These are phyloP conservation scores for Favolaschia claudopus DNA, from an alignment of 768 basidiomycete genomes.

Conservation along the genomic window DNA sequence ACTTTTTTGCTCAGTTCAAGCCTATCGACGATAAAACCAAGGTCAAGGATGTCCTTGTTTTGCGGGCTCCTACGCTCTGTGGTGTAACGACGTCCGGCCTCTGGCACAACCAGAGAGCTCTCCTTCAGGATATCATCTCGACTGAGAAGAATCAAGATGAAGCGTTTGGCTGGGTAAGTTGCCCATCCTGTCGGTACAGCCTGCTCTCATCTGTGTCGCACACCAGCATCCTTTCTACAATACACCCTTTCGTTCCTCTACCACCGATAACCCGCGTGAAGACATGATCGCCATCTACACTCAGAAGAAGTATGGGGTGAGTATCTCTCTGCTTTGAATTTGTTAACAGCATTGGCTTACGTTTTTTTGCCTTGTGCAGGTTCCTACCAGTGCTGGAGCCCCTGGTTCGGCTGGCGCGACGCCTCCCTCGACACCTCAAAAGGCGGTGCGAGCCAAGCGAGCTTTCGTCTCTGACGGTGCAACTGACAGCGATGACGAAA, in stretches of 20 bases:
- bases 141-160: not conserved
- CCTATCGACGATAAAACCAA: slow-evolving; percentile 4
- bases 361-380: too few species aligned
- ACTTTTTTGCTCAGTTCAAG: not conserved
- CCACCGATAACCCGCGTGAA: not conserved
- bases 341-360: too few species aligned
- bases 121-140: not conserved
- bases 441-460: too few species aligned
- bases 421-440: too few species aligned
- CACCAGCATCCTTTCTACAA: not conserved
- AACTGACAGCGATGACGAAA: too few species aligned
- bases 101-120: not conserved
- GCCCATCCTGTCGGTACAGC: too few species aligned
- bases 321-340: not conserved
- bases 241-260: not conserved
- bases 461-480: too few species aligned
- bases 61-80: not conserved
- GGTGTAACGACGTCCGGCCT: not conserved
- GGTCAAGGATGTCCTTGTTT: not conserved
- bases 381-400: too few species aligned
- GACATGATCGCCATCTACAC: not conserved
- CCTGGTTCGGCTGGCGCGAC: too few species aligned
- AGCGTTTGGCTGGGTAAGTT: not conserved
- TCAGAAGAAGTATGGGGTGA: not conserved
- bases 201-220: not conserved